phyloP scores from a whole-genome alignment of 1,284 basidiomycete species.

The Puccinia brachypodii region DNA sequence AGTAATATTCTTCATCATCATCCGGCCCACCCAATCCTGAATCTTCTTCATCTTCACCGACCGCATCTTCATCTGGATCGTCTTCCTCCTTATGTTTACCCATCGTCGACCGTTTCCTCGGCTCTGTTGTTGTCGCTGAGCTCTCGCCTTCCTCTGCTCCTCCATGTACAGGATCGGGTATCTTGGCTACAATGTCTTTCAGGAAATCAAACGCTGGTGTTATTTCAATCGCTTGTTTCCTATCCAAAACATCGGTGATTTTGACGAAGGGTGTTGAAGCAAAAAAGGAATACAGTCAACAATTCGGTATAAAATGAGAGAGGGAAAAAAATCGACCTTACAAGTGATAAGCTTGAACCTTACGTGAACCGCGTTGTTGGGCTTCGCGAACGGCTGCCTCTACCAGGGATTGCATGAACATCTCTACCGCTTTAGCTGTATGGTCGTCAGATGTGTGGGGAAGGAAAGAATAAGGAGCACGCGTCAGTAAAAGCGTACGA shows the following conservation, averaged over 20 bases:
- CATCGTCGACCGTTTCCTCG: background rate
- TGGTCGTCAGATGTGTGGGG: constrained; percentile 1
- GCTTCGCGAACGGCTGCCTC: constrained; percentile 82
- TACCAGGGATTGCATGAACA: constrained; percentile 85
- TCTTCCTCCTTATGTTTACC: constrained; percentile 27
- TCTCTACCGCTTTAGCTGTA: constrained; percentile 89
- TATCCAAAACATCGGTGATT: constrained; percentile 56
- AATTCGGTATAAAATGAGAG: too few relatives aligned
- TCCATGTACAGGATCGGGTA: constrained; percentile 78
- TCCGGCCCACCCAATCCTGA: background rate
- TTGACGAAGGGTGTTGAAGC: background rate
- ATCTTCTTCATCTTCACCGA: constrained; percentile 57
- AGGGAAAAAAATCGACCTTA: too few relatives aligned
- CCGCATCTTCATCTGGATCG: constrained; percentile 50
- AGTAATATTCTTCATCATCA: constrained; percentile 25
- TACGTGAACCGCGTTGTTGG: constrained; percentile 74
- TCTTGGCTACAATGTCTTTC: constrained; percentile 84
- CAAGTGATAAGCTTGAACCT: constrained; percentile 92
- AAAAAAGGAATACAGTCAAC: too few relatives aligned
- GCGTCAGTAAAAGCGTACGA: constrained; percentile 36
- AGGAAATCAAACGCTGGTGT: constrained; percentile 92
- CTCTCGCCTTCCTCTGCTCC: constrained; percentile 49
- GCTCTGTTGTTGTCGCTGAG: background rate
- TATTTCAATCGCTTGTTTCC: constrained; percentile 88
- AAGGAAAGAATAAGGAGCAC: constrained; percentile 8